These are phyloP conservation scores for Eucalyptus grandis DNA, from an alignment of 345 rosid species.

Conservation along the genomic window DNA sequence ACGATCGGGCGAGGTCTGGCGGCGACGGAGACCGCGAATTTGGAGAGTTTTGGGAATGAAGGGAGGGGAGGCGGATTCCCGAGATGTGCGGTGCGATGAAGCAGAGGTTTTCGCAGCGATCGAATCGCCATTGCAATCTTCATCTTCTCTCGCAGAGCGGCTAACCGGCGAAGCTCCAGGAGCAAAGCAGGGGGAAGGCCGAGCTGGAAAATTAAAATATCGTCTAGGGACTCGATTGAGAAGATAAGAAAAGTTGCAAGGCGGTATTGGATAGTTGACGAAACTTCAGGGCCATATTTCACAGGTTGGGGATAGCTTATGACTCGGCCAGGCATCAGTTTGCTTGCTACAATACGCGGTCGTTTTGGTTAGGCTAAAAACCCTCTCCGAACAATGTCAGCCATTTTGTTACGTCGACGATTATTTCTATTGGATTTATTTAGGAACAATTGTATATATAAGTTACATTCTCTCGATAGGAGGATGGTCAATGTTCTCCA, in stretches of 20 bases:
- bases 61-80: not conserved
- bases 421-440: not conserved
- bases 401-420: not conserved
- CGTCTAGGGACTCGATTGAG: not conserved
- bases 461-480: not conserved
- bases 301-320: not conserved
- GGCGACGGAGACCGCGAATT: not conserved
- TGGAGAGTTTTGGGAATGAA: not conserved
- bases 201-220: not conserved
- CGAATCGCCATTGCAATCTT: not conserved
- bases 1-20: not conserved
- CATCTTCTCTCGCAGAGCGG: not conserved
- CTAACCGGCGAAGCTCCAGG: not conserved
- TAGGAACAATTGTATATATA: accelerated
- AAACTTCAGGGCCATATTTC: not conserved
- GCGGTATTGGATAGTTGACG: not conserved
- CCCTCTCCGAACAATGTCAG: not conserved
- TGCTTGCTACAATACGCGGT: not conserved
- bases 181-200: not conserved
- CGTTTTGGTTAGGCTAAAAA: not conserved
- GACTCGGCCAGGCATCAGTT: not conserved
- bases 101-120: not conserved
- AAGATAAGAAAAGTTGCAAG: not conserved
- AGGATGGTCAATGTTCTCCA: not conserved
- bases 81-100: not conserved